These are phyloP conservation scores for Rehmannia glutinosa DNA, from an alignment of 257 asterid species.

Conservation along the genomic window DNA sequence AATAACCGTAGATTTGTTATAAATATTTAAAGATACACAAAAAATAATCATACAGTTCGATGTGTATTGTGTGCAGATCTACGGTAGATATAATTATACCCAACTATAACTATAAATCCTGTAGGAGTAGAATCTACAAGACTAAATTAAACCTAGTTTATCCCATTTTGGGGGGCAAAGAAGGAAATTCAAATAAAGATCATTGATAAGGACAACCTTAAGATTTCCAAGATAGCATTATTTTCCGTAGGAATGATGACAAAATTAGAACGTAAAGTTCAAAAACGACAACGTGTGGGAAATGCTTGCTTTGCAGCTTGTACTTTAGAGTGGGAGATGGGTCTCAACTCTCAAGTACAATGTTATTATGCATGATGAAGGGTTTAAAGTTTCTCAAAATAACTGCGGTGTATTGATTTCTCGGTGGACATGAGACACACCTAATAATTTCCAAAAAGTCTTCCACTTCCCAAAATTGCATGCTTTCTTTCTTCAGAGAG, in stretches of 20 bases:
- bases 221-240: constrained; percentile 24
- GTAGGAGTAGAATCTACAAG: too few relatives aligned
- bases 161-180: not conserved
- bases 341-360: constrained; percentile 18
- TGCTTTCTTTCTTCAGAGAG: constrained; percentile 23
- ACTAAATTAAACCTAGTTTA: not conserved
- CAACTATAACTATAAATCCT: too few relatives aligned
- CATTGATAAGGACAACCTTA: constrained; percentile 36
- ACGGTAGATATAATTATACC: too few relatives aligned
- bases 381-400: not conserved
- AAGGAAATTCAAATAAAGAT: not conserved
- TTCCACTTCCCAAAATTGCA: constrained; percentile 33
- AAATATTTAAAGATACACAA: too few relatives aligned
- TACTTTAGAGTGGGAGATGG: constrained; percentile 5
- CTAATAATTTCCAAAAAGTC: constrained; percentile 25
- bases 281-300: not conserved
- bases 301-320: constrained; percentile 1
- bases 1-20: too few relatives aligned
- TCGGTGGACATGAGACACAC: constrained; percentile 13
- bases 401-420: constrained; percentile 16
- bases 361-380: not conserved
- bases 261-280: not conserved
- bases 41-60: too few relatives aligned
- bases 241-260: constrained; percentile 10
- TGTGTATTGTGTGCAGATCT: too few relatives aligned